Evolutionary conservation across 768 basidiomycete genomes (phyloP), one percentile per base, ranked within the genome.

Genomic region (Suillus luteus): DNA sequence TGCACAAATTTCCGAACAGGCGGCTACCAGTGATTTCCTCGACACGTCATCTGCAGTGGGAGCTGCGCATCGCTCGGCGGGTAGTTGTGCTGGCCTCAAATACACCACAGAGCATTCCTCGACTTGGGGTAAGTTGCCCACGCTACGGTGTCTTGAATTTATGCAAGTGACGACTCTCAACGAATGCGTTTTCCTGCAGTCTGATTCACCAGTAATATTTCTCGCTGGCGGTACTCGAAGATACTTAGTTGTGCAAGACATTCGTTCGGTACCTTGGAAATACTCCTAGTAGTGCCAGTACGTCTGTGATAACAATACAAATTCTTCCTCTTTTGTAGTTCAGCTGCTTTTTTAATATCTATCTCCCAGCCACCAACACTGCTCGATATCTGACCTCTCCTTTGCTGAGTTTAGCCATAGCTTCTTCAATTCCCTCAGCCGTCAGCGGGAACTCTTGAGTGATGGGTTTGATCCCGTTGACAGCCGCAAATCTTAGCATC

Each of bases 401-500:
- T 1, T 62, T 52, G 2, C 62, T 67, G 10, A 78, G 65, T 59
- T 63, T 71, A 37, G 35, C 38, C 55, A 78, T 57, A 37, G 75
- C 77, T 1, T 70, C 67, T 15, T 71, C 66, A 4, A 79, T 72
- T 0, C 78, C 78, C 0, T 66, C 66, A 46, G 70, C 69, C 11
- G 63, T 71, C 69, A 79, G 65, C 6, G 72, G 66, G 54, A 79
- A 79, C 59, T 68, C 63, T 41, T 79, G 72, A 27, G 74, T 66
- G 5, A 77, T 61, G 1, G 79, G 75, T 6, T 55, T 61, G 44
- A 78, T 67, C 0, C 55, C 54, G 44, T 80, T 71, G 38, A 68
- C 11, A 8, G 75, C 78, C 0, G 75, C 74, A 19, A 80, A 79
- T 19, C 67, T 69, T 38, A 80, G 59, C 75, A 78, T 80, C 64